These are phyloP conservation scores for Phylloporus rhodoxanthus DNA, from an alignment of 768 basidiomycete species.

Conservation along the genomic window DNA sequence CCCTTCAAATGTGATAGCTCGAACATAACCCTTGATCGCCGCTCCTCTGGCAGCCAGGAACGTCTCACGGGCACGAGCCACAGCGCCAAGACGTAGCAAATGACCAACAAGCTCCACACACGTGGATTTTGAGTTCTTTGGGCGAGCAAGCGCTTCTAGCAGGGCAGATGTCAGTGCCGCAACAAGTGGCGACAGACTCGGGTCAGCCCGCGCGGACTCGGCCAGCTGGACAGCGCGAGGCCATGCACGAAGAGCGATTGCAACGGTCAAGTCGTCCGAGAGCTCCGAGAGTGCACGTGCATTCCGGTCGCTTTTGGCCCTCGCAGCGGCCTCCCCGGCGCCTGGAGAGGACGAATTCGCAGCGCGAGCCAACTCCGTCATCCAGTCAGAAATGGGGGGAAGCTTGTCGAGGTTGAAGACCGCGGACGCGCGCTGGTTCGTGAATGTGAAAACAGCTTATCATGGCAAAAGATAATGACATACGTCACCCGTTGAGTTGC, in stretches of 20 bases:
- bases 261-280: conserved; percentile 85
- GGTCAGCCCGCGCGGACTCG: conserved; percentile 74
- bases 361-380: conserved; percentile 59
- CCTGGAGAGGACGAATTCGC: conserved; percentile 35
- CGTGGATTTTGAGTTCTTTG: conserved; percentile 69
- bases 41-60: conserved; percentile 76
- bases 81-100: conserved; percentile 69
- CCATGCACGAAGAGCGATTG: conserved; percentile 87
- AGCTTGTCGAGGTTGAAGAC: conserved; percentile 34
- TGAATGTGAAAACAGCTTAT: not conserved
- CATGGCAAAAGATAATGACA: conserved; percentile 9
- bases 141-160: conserved; percentile 64
- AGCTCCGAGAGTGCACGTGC: conserved; percentile 86
- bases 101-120: conserved; percentile 68
- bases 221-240: conserved; percentile 78
- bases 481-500: conserved; percentile 41
- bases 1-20: conserved; percentile 87
- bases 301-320: conserved; percentile 76
- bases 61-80: conserved; percentile 70
- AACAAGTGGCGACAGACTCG: conserved; percentile 58
- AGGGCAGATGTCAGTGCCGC: conserved; percentile 64
- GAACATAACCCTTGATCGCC: conserved; percentile 69
- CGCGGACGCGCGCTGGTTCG: conserved; percentile 30
- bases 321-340: conserved; percentile 42
- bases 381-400: conserved; percentile 70